These are phyloP conservation scores for Bruguiera sexangula DNA, from an alignment of 345 rosid species.

Conservation along the genomic window DNA sequence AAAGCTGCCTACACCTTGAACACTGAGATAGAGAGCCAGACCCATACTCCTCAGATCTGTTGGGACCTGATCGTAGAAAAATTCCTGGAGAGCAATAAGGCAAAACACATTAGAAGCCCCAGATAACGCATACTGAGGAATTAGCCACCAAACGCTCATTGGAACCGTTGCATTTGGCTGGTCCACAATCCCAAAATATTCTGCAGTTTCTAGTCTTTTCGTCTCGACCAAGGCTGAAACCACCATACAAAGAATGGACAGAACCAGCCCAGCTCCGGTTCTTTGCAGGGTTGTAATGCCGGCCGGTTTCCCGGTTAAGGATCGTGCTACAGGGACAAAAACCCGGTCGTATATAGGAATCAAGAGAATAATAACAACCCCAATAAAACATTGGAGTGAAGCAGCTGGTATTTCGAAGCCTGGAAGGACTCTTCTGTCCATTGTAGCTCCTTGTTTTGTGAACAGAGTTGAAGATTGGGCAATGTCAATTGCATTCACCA, in stretches of 20 bases:
- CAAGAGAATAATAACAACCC: constrained; percentile 14
- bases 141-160: constrained; percentile 25
- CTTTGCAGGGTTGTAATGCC: constrained; percentile 32
- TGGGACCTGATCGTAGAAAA: constrained; percentile 26
- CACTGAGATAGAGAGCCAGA: constrained; percentile 16
- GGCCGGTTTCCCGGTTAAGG: constrained; percentile 17
- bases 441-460: constrained; percentile 25
- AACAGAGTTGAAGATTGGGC: constrained; percentile 26
- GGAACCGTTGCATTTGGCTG: constrained; percentile 15
- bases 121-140: constrained; percentile 20
- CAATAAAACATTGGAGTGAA: constrained; percentile 19
- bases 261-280: constrained; percentile 21
- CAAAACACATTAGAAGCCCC: constrained; percentile 11
- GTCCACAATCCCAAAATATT: constrained; percentile 13
- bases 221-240: constrained; percentile 17
- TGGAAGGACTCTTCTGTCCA: constrained; percentile 22
- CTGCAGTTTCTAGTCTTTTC: constrained; percentile 20
- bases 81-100: constrained; percentile 20
- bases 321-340: constrained; percentile 21
- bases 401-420: constrained; percentile 21
- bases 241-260: constrained; percentile 16
- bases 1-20: constrained; percentile 22
- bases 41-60: constrained; percentile 19
- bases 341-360: constrained; percentile 24
- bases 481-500: constrained; percentile 16